Evolutionary conservation across 108 stramenopile species (phyloP), one percentile per base, ranked within the genome.

Genomic region (Asterionellopsis glacialis): DNA sequence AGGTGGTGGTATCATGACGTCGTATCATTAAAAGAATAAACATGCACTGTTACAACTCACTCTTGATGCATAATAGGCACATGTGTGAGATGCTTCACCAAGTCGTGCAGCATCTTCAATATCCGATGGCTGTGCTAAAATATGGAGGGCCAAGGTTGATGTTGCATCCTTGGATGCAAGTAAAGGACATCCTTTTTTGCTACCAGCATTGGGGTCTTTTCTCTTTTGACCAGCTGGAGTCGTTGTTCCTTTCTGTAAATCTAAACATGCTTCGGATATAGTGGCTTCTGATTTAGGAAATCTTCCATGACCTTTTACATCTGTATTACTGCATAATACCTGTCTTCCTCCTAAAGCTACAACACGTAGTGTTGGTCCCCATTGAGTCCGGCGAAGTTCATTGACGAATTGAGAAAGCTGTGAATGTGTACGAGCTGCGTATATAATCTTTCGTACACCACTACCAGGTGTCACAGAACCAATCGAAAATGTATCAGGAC

Each of bases 51-150:
- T 65, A 65, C 51, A 50, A 44, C 66, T 67, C 14, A 69, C 70
- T 45, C 96, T 77, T 38, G 93, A 68, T 22, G 96, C 96, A 77
- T 99, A 99, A 67, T 98, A 99, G 23, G 96, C 86, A 65, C 98
- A 99, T 14, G 87, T 76, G 26, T 80, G 83, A 42, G 67, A 64
- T 9, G 80, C 64, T 49, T 65, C 68, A 41, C 96, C 97, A 33
- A 95, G 48, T 14, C 27, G 62, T 9, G 72, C 86, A 42, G 94
- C 19, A 50, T 97, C 96, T 74, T 98, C 97, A 51, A 98, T 77
- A 70, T 98, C 96, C 10, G 84, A 79, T 4, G 93, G 86, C 41
- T 70, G 25, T 6, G 78, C 76, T 65, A 98, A 60, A 12, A 78
- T 70, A 58, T 95, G 89, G 53, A 97, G 49, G n/a, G 90, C 90